phyloP scores from a whole-genome alignment of 495 filamentous ascomycete genomes.

The Amorphotheca resinae region DNA sequence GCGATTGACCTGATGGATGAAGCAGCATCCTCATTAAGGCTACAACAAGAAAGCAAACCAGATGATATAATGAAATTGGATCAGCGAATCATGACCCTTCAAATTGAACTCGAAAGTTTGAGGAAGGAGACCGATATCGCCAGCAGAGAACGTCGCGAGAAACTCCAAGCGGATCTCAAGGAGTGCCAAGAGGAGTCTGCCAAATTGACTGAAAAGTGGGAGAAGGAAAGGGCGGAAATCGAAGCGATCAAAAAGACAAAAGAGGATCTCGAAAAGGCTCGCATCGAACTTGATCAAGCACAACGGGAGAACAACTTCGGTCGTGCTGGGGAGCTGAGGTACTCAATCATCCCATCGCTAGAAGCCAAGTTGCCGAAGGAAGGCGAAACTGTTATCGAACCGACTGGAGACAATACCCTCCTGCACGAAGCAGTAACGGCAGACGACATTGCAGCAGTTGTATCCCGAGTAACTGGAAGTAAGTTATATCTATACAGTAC shows the following conservation, averaged over 20 bases:
- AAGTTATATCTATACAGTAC: not conserved
- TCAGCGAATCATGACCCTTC: slow-evolving; percentile 89
- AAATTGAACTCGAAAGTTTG: slow-evolving; percentile 92
- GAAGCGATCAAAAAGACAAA: slow-evolving; percentile 76
- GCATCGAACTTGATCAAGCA: slow-evolving; percentile 74
- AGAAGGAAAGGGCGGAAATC: slow-evolving; percentile 77
- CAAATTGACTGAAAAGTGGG: slow-evolving; percentile 66
- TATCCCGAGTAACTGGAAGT: slow-evolving; percentile 77
- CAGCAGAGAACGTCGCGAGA: slow-evolving; percentile 78
- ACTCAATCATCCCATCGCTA: slow-evolving; percentile 69
- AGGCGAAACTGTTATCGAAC: slow-evolving; percentile 32
- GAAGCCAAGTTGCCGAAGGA: slow-evolving; percentile 74
- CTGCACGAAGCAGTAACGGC: slow-evolving; percentile 88
- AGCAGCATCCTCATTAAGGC: slow-evolving; percentile 74
- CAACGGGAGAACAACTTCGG: slow-evolving; percentile 82
- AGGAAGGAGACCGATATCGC: slow-evolving; percentile 86
- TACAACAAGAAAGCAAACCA: slow-evolving; percentile 95
- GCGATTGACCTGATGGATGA: slow-evolving; percentile 96
- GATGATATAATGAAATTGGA: slow-evolving; percentile 85
- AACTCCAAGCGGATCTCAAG: slow-evolving; percentile 63
- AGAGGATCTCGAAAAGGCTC: slow-evolving; percentile 69
- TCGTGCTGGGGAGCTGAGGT: slow-evolving; percentile 75
- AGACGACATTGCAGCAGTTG: slow-evolving; percentile 87
- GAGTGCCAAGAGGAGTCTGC: slow-evolving; percentile 56
- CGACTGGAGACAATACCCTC: slow-evolving; percentile 32